phyloP scores from a whole-genome alignment of 2,329 filamentous ascomycete genomes.

The Xylaria hypoxylon region DNA sequence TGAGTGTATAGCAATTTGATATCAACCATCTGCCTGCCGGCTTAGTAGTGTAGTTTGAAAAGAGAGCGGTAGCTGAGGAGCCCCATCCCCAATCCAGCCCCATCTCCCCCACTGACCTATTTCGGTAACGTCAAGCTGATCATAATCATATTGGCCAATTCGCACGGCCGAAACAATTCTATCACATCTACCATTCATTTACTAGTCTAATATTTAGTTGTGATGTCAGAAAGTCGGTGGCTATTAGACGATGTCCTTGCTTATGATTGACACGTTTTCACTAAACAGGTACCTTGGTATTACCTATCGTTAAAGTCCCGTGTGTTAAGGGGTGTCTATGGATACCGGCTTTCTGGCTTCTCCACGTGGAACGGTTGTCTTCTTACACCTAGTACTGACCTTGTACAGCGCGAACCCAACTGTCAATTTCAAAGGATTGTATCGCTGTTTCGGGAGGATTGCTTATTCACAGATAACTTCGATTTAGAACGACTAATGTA shows the following conservation, averaged over 20 bases:
- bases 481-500: no score
- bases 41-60: neutral
- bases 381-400: no score
- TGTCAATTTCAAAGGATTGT: no score
- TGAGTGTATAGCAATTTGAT: neutral
- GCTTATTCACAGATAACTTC: no score
- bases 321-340: neutral
- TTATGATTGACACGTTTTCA: neutral
- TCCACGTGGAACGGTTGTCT: slow-evolving; percentile 5
- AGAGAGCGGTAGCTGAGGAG: neutral
- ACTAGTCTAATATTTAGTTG: neutral
- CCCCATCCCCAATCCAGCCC: neutral
- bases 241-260: neutral
- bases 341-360: neutral
- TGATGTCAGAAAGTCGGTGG: neutral
- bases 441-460: no score
- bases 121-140: slow-evolving; percentile 18
- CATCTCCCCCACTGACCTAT: neutral
- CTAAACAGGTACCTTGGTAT: neutral
- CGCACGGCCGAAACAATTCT: neutral
- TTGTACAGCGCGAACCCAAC: neutral
- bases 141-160: slow-evolving; percentile 10
- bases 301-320: neutral
- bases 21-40: neutral
- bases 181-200: neutral